Evolutionary conservation across 2,329 filamentous ascomycete genomes (phyloP), one percentile per base, ranked within the genome.

Genomic region (Esteya vermicola): DNA sequence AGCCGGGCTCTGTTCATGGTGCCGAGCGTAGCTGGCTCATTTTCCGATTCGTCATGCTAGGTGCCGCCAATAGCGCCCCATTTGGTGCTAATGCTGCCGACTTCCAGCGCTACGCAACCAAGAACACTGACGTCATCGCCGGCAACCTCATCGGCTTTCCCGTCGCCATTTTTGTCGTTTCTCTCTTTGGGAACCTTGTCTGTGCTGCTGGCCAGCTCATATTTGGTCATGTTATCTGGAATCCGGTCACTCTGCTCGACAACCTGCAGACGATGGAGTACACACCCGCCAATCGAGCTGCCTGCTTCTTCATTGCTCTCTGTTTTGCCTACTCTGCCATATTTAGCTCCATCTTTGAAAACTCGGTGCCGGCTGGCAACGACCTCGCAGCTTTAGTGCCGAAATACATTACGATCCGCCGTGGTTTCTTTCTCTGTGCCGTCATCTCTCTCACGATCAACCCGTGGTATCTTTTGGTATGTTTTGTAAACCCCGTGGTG

Each of bases 101-200:
- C 47, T 59, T 65, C 33, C 61, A 64, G 43, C 53, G 63, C 14
- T 67, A 66, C 45, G 57, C 63, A 0, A 48, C 39, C 0, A 57
- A 55, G 32, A 57, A 60, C 2, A 57, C 54, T 9, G 61, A 67
- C 43, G 57, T 61, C 2, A 52, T 67, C 16, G 23, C 57, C 5
- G 61, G 59, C 1, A 60, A 66, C 38, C 9, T 63, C 4, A 28
- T 64, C 18, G 57, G 61, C 18, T 64, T 63, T 39, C 62, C 61
- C 0, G 13, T 64, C 0, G 51, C 60, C 2, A 62, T 58, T 43
- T 43, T 61, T 6, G 34, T 63, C 6, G n/a, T n/a, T n/a, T n/a
- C n/a, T n/a, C n/a, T n/a, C n/a, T n/a, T n/a, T n/a, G n/a, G n/a
- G n/a, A n/a, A n/a, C n/a, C n/a, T n/a, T n/a, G n/a, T n/a, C n/a